A percentile compares a stretch with the other conserved stretches of the same genome.
These are phyloP conservation scores for Mucor irregularis DNA, from an alignment of 371 early-diverging fungal species.

Conservation along the genomic window DNA sequence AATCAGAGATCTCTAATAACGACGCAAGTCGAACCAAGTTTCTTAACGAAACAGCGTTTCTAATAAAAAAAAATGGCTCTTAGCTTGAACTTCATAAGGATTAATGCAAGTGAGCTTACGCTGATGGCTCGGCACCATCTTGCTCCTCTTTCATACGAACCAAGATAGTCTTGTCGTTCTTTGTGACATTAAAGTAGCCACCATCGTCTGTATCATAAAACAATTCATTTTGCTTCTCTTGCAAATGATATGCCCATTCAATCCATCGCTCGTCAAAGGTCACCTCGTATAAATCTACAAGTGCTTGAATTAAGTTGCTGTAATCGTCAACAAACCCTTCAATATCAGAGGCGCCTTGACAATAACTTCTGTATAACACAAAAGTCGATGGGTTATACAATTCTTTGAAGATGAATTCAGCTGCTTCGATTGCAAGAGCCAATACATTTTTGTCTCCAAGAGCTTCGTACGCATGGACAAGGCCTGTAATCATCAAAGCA, in stretches of 20 bases:
- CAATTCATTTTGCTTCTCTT: conserved; percentile 53
- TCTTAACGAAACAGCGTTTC: conserved; percentile 44
- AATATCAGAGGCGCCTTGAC: conserved; percentile 51
- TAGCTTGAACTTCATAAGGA: not conserved
- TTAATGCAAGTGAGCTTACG: conserved; percentile 22
- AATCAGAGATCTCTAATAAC: conserved; percentile 24
- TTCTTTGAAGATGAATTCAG: conserved; percentile 49
- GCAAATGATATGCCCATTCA: conserved; percentile 58
- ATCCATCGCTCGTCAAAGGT: conserved; percentile 56
- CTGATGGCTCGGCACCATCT: conserved; percentile 70
- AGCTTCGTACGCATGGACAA: conserved; percentile 43
- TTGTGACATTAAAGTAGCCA: conserved; percentile 56
- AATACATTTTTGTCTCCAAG: conserved; percentile 29
- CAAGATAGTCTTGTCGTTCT: conserved; percentile 47
- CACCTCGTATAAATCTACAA: conserved; percentile 64
- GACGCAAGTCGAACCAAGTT: conserved; percentile 47
- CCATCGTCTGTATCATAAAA: conserved; percentile 59
- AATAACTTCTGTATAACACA: conserved; percentile 46
- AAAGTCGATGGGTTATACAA: conserved; percentile 41
- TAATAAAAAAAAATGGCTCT: not conserved
- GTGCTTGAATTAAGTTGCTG: conserved; percentile 47
- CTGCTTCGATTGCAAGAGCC: conserved; percentile 46
- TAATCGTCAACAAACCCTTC: conserved; percentile 68
- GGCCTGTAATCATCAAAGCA: conserved; percentile 60
- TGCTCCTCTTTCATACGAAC: conserved; percentile 67